These are phyloP conservation scores for Coniosporium apollinis DNA, from an alignment of 495 filamentous ascomycete genomes.

Conservation along the genomic window DNA sequence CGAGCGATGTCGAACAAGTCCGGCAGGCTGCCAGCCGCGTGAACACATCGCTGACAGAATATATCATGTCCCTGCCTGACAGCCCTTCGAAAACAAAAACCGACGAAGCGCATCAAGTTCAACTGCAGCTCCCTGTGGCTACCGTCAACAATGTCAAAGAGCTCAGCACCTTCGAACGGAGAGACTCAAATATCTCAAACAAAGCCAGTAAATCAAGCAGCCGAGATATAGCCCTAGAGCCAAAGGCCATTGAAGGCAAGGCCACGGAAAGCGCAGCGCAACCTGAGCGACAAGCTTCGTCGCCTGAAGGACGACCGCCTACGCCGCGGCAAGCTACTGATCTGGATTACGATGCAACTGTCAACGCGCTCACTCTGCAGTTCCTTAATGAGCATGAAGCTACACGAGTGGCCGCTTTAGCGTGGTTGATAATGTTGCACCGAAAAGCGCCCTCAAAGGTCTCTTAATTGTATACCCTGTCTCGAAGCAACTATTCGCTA, in stretches of 20 bases:
- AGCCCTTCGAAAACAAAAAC: conserved; percentile 22
- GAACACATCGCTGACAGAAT: conserved; percentile 76
- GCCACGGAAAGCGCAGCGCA: not conserved
- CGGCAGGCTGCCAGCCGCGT: conserved; percentile 75
- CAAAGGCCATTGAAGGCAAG: not conserved
- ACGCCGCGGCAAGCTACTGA: conserved; percentile 38
- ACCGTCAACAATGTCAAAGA: conserved; percentile 32
- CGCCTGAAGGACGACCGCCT: conserved; percentile 19
- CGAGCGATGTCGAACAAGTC: conserved; percentile 75
- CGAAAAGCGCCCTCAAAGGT: conserved; percentile 87
- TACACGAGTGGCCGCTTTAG: conserved; percentile 80
- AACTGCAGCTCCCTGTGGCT: conserved; percentile 18
- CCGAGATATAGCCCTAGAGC: conserved; percentile 3
- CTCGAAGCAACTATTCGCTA: not conserved
- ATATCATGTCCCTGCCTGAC: conserved; percentile 79
- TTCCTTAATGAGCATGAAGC: conserved; percentile 96
- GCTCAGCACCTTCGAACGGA: conserved; percentile 20
- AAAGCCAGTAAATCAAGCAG: conserved; percentile 5
- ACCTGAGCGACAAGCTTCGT: conserved; percentile 11
- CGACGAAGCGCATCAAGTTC: conserved; percentile 18
- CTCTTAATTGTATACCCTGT: not conserved
- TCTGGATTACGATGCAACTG: conserved; percentile 93
- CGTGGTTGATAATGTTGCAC: conserved; percentile 96
- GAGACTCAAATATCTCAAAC: conserved; percentile 18
- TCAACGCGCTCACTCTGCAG: conserved; percentile 81